phyloP scores from a whole-genome alignment of 257 asterid genomes.

The Solanum acaule region DNA sequence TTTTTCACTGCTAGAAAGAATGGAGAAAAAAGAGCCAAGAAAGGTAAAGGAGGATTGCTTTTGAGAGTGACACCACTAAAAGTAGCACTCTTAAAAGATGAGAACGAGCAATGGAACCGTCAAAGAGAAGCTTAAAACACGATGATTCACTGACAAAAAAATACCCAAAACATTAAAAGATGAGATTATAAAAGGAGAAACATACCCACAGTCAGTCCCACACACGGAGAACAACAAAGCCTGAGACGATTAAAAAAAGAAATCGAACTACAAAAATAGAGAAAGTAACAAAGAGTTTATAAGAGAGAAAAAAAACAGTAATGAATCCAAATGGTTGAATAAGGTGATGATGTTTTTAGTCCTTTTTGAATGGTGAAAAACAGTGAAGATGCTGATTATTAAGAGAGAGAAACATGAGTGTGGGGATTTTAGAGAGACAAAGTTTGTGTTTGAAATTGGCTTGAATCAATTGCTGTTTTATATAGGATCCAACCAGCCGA shows the following conservation, averaged over 20 bases:
- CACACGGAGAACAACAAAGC: neutral
- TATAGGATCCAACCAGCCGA: slow-evolving; percentile 38
- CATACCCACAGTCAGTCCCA: neutral
- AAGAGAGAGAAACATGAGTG: neutral
- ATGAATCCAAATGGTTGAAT: neutral
- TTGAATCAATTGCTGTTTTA: slow-evolving; percentile 39
- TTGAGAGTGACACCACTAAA: neutral
- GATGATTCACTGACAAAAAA: slow-evolving; percentile 39
- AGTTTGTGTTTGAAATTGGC: slow-evolving; percentile 2
- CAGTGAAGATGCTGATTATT: neutral
- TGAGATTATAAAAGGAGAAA: slow-evolving; percentile 9
- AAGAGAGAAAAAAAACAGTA: neutral
- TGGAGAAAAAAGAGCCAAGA: neutral
- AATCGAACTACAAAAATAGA: neutral
- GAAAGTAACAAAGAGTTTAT: neutral
- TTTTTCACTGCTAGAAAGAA: neutral
- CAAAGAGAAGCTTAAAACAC: slow-evolving; percentile 16
- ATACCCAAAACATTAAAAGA: slow-evolving; percentile 23
- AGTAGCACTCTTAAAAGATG: neutral
- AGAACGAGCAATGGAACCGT: slow-evolving; percentile 12
- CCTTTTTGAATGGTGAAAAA: neutral
- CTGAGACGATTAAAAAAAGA: neutral
- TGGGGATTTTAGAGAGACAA: slow-evolving; percentile 6
- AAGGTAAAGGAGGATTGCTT: slow-evolving; percentile 13
- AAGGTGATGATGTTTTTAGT: neutral